Evolutionary conservation across 2,329 filamentous ascomycete species (phyloP).

Genomic region (Arthrobotrys conoides): DNA sequence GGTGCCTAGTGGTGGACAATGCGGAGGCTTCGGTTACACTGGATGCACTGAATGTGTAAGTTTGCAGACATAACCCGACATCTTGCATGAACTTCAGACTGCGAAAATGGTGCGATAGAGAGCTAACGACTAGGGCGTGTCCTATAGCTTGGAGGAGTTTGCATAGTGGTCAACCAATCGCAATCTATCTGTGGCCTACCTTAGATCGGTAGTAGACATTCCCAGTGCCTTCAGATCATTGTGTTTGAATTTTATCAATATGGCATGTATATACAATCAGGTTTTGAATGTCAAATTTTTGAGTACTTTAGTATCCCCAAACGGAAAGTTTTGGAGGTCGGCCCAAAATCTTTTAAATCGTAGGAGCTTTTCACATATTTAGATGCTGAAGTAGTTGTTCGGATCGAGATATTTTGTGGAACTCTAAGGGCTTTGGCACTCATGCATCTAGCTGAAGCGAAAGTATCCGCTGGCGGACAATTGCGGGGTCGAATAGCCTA

Average conservation of each 20-base stretch:
- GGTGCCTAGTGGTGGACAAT: slow-evolving; percentile 18
- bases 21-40: slow-evolving; percentile 25
- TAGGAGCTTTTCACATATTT: no score
- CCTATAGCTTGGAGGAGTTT: slow-evolving; percentile 22
- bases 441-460: neutral
- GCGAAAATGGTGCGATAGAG: neutral
- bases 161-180: neutral
- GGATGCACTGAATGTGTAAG: slow-evolving; percentile 39
- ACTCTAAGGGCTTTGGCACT: neutral
- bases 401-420: no score
- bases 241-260: no score
- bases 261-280: no score
- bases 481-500: neutral
- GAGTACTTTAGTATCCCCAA: no score
- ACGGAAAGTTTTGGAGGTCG: no score
- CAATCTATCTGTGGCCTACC: slow-evolving; percentile 6
- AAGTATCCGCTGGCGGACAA: neutral
- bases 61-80: neutral
- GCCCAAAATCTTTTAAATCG: no score
- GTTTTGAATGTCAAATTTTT: no score
- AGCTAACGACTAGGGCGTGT: neutral
- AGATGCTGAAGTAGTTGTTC: no score
- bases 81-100: neutral
- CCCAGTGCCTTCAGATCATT: no score
- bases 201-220: no score